Evolutionary conservation across 495 filamentous ascomycete genomes (phyloP).

Genomic region (Penicillium soppii): DNA sequence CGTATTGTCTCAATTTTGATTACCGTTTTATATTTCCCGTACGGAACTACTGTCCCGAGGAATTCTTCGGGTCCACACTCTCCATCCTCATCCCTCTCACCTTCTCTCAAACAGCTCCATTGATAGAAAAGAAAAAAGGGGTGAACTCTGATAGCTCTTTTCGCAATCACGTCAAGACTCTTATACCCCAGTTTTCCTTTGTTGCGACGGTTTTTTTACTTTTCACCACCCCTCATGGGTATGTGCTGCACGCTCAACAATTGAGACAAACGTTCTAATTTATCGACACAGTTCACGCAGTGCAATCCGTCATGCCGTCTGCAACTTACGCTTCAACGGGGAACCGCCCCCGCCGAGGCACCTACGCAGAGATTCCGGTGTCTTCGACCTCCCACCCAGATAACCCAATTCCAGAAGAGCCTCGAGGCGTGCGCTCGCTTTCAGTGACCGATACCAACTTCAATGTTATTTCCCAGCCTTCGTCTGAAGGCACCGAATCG

Average conservation of each 20-base stretch:
- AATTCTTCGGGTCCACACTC: conserved; percentile 25
- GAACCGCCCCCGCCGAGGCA: conserved; percentile 24
- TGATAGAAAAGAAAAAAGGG: conserved; percentile 1
- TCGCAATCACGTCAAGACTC: not conserved
- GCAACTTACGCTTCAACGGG: conserved; percentile 25
- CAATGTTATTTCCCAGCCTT: conserved; percentile 35
- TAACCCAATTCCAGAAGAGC: conserved; percentile 58
- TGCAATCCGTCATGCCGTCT: conserved; percentile 29
- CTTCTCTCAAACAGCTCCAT: not conserved
- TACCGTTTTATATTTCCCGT: conserved; percentile 14
- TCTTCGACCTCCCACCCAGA: conserved; percentile 54
- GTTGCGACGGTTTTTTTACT: not conserved
- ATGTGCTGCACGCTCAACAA: conserved; percentile 2
- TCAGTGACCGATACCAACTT: conserved; percentile 43
- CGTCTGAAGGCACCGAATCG: conserved; percentile 40
- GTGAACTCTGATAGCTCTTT: not conserved
- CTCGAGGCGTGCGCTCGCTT: conserved; percentile 39
- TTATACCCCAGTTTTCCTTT: not conserved
- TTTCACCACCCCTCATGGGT: conserved; percentile 19
- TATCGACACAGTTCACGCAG: conserved; percentile 33
- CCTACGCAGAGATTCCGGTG: conserved; percentile 38
- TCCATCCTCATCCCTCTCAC: conserved; percentile 30
- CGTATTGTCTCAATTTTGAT: conserved; percentile 7
- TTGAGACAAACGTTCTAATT: not conserved
- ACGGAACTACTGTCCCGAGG: conserved; percentile 28